Conservation (phyloP, 495 filamentous ascomycete genomes). For the Hypoxylon lenormandii region DNA sequence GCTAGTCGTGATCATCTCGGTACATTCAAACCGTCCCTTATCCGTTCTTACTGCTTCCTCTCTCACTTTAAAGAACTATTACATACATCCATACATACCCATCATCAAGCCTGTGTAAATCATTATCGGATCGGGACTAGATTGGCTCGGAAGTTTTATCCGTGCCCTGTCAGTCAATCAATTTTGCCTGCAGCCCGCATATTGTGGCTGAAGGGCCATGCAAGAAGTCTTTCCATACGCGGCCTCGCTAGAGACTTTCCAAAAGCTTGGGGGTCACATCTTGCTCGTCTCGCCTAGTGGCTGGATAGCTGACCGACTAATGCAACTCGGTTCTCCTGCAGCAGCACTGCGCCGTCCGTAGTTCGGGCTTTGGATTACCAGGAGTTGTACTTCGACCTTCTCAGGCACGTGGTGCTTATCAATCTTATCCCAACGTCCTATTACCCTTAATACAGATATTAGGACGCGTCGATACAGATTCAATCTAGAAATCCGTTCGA, state of each 20-base stretch:
- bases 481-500: constrained; percentile 31
- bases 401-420: constrained; percentile 46
- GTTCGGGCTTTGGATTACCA: constrained; percentile 30
- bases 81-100: constrained; percentile 1
- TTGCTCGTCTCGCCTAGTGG: constrained; percentile 12
- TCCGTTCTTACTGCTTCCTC: constrained; percentile 11
- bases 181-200: constrained; percentile 41
- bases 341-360: constrained; percentile 42
- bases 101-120: constrained; percentile 18
- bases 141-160: constrained; percentile 40
- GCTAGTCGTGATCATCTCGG: constrained; percentile 67
- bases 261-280: constrained; percentile 36
- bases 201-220: constrained; percentile 38
- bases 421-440: constrained; percentile 49
- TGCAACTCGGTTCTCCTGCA: constrained; percentile 42
- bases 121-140: constrained; percentile 40
- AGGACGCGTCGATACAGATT: constrained; percentile 33
- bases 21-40: constrained; percentile 49
- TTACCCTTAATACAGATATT: constrained; percentile 32
- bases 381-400: constrained; percentile 22
- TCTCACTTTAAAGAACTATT: constrained; percentile 17
- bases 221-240: constrained; percentile 30
- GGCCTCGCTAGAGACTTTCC: constrained; percentile 28
- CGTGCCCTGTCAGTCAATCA: constrained; percentile 45
- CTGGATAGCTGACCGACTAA: constrained; percentile 31